Percentiles rank a stretch among this genome's conserved stretches.
phyloP scores from a whole-genome alignment of 257 asterid species.

The Nicotiana tomentosiformis region DNA sequence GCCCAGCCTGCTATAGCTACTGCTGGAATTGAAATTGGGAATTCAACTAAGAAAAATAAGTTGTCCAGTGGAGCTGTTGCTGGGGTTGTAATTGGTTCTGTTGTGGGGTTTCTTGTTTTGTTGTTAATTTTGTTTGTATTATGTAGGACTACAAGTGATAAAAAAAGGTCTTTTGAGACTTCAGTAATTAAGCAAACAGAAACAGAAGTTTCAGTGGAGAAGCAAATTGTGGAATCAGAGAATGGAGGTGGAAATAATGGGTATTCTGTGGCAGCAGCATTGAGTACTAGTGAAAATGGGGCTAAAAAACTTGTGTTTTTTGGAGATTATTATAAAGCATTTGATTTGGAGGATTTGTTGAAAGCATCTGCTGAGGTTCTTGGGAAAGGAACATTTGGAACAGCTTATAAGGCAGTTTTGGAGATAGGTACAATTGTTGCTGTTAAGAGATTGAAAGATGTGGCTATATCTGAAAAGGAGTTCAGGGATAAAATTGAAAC shows the following conservation, averaged over 20 bases:
- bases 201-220: slow-evolving; percentile 24
- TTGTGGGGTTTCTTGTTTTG: slow-evolving; percentile 41
- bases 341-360: slow-evolving; percentile 39
- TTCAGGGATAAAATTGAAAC: slow-evolving; percentile 65
- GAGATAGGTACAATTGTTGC: slow-evolving; percentile 77
- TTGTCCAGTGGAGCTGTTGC: slow-evolving; percentile 75
- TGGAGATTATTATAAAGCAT: slow-evolving; percentile 19
- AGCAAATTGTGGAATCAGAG: slow-evolving; percentile 1
- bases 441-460: slow-evolving; percentile 88
- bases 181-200: slow-evolving; percentile 47
- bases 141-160: slow-evolving; percentile 48
- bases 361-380: slow-evolving; percentile 44
- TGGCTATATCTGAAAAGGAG: slow-evolving; percentile 44
- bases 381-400: slow-evolving; percentile 43
- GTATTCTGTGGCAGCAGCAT: slow-evolving; percentile 31
- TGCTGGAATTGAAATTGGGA: slow-evolving; percentile 8
- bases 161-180: slow-evolving; percentile 43
- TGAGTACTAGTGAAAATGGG: slow-evolving; percentile 19
- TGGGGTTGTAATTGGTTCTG: slow-evolving; percentile 67
- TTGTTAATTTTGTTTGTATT: slow-evolving; percentile 39
- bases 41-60: slow-evolving; percentile 14
- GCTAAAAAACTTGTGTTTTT: slow-evolving; percentile 31
- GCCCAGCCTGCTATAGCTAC: slow-evolving; percentile 29
- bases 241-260: slow-evolving; percentile 37
- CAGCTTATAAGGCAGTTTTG: slow-evolving; percentile 84